Evolutionary conservation across 2,329 filamentous ascomycete species (phyloP).

Genomic region (Calonectria henricotiae): DNA sequence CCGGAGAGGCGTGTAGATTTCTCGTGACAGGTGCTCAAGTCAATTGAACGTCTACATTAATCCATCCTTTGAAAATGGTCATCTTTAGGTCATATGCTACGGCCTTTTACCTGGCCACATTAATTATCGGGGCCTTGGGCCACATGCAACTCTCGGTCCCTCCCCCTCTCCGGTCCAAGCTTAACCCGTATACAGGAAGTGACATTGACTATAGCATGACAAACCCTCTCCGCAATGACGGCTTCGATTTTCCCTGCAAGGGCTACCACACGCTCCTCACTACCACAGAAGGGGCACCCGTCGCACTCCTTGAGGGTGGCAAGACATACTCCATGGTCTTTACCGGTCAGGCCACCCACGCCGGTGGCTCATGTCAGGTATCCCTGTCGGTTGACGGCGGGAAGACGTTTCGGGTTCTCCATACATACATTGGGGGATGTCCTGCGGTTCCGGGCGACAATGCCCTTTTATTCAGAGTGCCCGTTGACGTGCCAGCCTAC

Average conservation of each 20-base stretch:
- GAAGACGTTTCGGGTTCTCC: conserved; percentile 70
- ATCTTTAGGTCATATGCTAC: neutral
- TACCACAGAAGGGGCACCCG: conserved; percentile 58
- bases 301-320: conserved; percentile 70
- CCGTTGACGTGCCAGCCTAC: conserved; percentile 66
- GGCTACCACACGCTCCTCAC: conserved; percentile 63
- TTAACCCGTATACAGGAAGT: conserved; percentile 62
- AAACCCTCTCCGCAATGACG: conserved; percentile 73
- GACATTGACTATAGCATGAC: conserved; percentile 81
- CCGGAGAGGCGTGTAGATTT: neutral
- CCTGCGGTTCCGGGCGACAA: conserved; percentile 50
- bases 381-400: conserved; percentile 76
- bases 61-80: neutral
- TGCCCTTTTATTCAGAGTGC: conserved; percentile 67
- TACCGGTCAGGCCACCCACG: conserved; percentile 69
- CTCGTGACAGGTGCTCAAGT: neutral
- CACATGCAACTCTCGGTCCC: conserved; percentile 71
- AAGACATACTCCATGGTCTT: conserved; percentile 69
- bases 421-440: conserved; percentile 57
- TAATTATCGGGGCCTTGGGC: neutral
- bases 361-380: conserved; percentile 76
- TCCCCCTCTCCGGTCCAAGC: conserved; percentile 67
- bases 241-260: conserved; percentile 83
- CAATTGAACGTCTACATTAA: neutral
- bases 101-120: conserved; percentile 1